phyloP scores from a whole-genome alignment of 176 grass and related monocot species.

The Oryza coarctata region DNA sequence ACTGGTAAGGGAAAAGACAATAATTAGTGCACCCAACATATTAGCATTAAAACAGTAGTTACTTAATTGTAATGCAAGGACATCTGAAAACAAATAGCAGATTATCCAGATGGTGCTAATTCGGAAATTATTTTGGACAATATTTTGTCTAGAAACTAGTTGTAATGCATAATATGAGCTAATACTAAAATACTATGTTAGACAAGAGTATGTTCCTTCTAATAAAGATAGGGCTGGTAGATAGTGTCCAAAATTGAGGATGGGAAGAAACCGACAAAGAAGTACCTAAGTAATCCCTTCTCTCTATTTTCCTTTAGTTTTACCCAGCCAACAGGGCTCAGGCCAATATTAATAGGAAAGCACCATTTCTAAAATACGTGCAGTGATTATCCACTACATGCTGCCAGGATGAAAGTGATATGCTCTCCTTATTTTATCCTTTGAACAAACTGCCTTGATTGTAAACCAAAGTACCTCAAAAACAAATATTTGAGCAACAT shows the following conservation, averaged over 20 bases:
- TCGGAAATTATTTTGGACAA: not conserved
- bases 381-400: not conserved
- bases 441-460: not conserved
- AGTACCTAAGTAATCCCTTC: not conserved
- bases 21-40: not conserved
- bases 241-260: not conserved
- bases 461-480: constrained; percentile 73
- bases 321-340: not conserved
- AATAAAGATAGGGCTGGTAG: not conserved
- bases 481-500: constrained; percentile 89
- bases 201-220: not conserved
- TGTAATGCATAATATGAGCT: constrained; percentile 7
- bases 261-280: not conserved
- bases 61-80: constrained; percentile 6
- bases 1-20: not conserved
- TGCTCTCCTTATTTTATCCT: constrained; percentile 2
- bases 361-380: not conserved
- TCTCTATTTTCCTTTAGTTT: constrained; percentile 1
- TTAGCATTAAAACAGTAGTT: not conserved
- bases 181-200: not conserved
- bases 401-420: not conserved
- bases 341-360: constrained; percentile 6
- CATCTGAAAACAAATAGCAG: not conserved
- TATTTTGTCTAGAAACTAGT: not conserved
- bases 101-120: not conserved